These are phyloP conservation scores for Cinnamomum chago DNA, from an alignment of 164 flowering plant species.

Conservation along the genomic window DNA sequence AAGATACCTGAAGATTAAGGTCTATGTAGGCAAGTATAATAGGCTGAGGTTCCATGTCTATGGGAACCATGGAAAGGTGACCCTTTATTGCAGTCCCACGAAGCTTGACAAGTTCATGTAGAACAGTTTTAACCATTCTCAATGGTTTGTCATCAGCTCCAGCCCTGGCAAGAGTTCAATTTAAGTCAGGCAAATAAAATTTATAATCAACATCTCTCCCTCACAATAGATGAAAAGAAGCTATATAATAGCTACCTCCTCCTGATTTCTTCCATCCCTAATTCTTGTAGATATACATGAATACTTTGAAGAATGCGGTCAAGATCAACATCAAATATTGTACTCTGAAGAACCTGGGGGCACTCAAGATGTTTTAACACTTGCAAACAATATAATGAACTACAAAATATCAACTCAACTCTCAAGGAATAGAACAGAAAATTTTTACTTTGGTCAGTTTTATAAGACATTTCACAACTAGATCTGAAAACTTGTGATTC, in stretches of 20 bases:
- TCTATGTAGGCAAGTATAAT: conserved; percentile 97
- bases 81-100: conserved; percentile 98
- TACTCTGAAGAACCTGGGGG: conserved; percentile 86
- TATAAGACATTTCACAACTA: conserved; percentile 93
- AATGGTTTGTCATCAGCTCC: conserved; percentile 99
- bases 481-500: conserved; percentile 92
- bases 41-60: conserved; percentile 97
- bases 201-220: background rate
- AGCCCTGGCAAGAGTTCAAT: conserved; percentile 47
- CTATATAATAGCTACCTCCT: conserved; percentile 51
- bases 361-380: background rate
- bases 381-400: background rate
- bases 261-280: conserved; percentile 99
- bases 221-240: background rate
- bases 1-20: conserved; percentile 90
- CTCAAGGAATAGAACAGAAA: background rate
- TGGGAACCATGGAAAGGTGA: conserved; percentile 98
- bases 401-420: background rate
- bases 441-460: conserved; percentile 81
- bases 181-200: background rate
- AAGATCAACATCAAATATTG: conserved; percentile 93
- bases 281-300: conserved; percentile 86
- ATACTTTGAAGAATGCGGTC: conserved; percentile 94
- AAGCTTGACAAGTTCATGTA: conserved; percentile 97
- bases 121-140: conserved; percentile 98